Base-by-base conservation (phyloP, 108 stramenopile species). In the Schizochytrium sp. region DNA sequence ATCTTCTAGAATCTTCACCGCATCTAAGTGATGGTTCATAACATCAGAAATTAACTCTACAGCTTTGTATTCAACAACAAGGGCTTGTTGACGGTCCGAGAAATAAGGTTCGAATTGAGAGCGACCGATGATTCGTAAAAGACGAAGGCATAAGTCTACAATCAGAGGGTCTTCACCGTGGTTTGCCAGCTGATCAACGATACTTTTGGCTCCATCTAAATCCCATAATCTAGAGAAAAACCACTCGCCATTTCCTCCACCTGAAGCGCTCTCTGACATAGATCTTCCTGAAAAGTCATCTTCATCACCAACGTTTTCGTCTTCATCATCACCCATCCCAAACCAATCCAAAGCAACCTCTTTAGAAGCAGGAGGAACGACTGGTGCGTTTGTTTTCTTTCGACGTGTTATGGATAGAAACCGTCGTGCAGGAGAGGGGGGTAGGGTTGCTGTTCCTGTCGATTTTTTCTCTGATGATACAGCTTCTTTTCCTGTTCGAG, bases 41-140 rank as follows among this genome's bases (percentile, higher is more conserved):
- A 53, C 40, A 55, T 10, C 8, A n/a, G 55, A 47, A 28, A 83
- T 83, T 47, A 10, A 53, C 28, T 55, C 53, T 3, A 49, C 76
- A n/a, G 76, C 76, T n/a, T 5, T 5, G 28, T 38, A 38, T 55
- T 83, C n/a, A 0, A 83, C 28, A 28, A 28, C 76, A 46, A 83
- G 76, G 8, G 47, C 76, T n/a, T 55, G 15, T 28, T 40, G 76
- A 0, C 76, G 76, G 15, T 83, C 50, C 12, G 76, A 83, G 55
- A 83, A 83, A 53, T 83, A 55, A 19, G 76, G 76, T 53, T 83
- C 76, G 55, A 83, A 83, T 10, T 49, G 53, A 10, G 76, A 83
- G 45, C 76, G 76, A 5, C 76, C 76, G 28, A 55, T 28, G 53
- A 83, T 83, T 8, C 76, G 76, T 53, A 83, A 50, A 46, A 83